These are phyloP conservation scores for Mucor lusitanicus DNA, from an alignment of 371 early-diverging fungal species.

Conservation along the genomic window DNA sequence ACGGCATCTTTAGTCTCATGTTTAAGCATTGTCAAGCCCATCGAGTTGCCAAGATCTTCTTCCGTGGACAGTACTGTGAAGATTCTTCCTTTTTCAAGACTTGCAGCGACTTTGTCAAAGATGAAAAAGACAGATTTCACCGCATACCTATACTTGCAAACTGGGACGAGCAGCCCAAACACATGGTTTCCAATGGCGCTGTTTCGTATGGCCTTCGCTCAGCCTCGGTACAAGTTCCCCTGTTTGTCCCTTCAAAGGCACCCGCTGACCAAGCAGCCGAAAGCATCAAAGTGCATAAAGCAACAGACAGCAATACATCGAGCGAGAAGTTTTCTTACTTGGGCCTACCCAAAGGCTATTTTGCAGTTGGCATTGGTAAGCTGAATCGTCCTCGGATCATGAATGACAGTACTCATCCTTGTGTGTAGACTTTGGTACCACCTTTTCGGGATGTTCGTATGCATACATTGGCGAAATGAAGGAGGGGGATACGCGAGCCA, in stretches of 20 bases:
- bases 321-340: background rate
- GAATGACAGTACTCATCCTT: background rate
- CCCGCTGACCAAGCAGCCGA: background rate
- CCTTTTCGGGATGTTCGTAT: constrained; percentile 47
- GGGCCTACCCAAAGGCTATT: background rate
- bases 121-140: background rate
- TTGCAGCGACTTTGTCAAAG: background rate
- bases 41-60: background rate
- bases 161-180: background rate
- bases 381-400: background rate
- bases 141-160: background rate
- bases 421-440: constrained; percentile 53
- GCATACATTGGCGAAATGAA: background rate
- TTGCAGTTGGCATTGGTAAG: constrained; percentile 36
- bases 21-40: background rate
- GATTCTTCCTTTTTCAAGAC: background rate
- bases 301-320: background rate
- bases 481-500: background rate
- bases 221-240: background rate
- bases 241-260: background rate
- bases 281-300: background rate
- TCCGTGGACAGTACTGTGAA: background rate
- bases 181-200: constrained; percentile 3
- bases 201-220: background rate
- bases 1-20: background rate